Percentiles rank a stretch among this genome's conserved stretches.
These are phyloP conservation scores for Acacia acuminata DNA, from an alignment of 306 rosid species.

Conservation along the genomic window DNA sequence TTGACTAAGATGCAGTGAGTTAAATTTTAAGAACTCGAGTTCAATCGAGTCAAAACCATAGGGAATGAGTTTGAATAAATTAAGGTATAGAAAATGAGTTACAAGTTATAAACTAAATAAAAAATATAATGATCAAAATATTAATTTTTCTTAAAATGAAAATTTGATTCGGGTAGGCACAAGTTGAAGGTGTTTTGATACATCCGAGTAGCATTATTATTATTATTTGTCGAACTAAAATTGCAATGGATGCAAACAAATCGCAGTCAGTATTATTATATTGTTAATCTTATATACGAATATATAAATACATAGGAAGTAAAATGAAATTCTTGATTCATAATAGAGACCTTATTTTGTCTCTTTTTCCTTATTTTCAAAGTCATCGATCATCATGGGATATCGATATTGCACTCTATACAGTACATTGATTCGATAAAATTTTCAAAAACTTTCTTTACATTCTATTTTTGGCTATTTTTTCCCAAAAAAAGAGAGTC, in stretches of 20 bases:
- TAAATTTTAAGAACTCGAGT: too few relatives aligned
- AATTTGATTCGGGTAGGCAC: slow-evolving; percentile 16
- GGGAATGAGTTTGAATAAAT: too few relatives aligned
- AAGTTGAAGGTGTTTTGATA: background rate
- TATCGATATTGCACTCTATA: background rate
- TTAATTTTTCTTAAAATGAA: background rate
- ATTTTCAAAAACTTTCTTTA: background rate
- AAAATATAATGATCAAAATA: too few relatives aligned
- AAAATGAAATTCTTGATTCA: background rate
- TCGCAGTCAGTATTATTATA: background rate
- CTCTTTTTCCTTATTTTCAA: background rate
- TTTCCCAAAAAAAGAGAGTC: background rate
- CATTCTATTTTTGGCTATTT: background rate
- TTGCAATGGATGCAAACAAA: background rate
- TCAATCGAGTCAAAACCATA: too few relatives aligned
- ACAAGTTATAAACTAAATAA: too few relatives aligned
- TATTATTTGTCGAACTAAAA: background rate
- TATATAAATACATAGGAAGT: background rate
- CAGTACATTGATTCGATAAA: background rate
- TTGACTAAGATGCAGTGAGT: too few relatives aligned
- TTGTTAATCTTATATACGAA: background rate
- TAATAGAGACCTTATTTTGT: background rate
- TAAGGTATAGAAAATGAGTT: too few relatives aligned
- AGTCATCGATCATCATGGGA: background rate
- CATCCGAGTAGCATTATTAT: background rate